Evolutionary conservation across 805 yeast genomes (phyloP), one percentile per base, ranked within the genome.

Genomic region (Lipomyces sp.): DNA sequence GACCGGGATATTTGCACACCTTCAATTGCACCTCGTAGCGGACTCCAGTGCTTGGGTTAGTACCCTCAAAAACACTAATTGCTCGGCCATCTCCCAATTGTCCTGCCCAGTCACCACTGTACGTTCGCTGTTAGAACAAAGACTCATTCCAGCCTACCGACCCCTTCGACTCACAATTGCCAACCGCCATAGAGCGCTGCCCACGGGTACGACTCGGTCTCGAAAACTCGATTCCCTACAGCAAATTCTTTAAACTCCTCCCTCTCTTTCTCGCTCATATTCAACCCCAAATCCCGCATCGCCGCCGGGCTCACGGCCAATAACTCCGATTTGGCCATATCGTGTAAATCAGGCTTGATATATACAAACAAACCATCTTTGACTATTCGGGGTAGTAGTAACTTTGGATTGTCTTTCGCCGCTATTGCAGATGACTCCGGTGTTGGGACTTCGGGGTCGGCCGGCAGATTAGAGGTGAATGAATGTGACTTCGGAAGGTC

Each of bases 81-180:
- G 92, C 97, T 66, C 99, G 80, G 0, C 99, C 99, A 76, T 94
- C 99, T 5, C 99, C 99, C 68, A 94, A 80, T 77, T 95, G 99
- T 1, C 98, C 98, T 0, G 98, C 98, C 85, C 94, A 94, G 70
- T 85, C 86, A 2, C 99, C 98, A 80, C 68, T 60, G 45, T 51
- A 32, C 34, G 13, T n/a, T 24, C 24, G 18, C 48, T 7, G 18
- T 42, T 4, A 42, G 48, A 5, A n/a, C 4, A 5, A 3, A 15
- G 7, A 15, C 48, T 3, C 2, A 7, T 3, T 13, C 48, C 7
- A 18, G 6, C n/a, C 48, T 42, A 8, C 15, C 24, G 7, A 15
- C 7, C 32, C 24, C 35, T 4, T 24, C 24, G 7, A 57, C 68
- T 32, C 45, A 60, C 65, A 95, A 94, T 75, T 94, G 99, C 83